Evolutionary conservation across 148 eudicot species (phyloP).

Genomic region (Heliamphora exappendiculata): DNA sequence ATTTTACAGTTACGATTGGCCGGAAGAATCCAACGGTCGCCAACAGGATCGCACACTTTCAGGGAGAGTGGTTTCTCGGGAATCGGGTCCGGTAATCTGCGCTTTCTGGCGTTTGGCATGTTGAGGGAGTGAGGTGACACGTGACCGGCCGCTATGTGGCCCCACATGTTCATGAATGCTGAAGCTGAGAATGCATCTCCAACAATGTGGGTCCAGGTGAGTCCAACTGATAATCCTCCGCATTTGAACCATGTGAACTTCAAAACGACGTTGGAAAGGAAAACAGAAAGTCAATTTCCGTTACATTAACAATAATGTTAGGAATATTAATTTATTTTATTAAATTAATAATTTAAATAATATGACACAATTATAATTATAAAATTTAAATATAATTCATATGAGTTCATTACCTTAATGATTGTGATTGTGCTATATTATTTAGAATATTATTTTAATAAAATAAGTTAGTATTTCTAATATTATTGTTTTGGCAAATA

Average conservation of each 20-base stretch:
- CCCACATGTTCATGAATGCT: constrained; percentile 54
- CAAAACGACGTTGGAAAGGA: neutral
- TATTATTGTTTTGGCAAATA: too few relatives aligned
- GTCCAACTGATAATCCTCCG: constrained; percentile 68
- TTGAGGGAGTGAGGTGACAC: constrained; percentile 11
- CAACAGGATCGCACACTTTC: constrained; percentile 45
- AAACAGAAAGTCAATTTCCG: neutral
- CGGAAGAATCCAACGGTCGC: constrained; percentile 38
- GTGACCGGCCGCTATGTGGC: constrained; percentile 29
- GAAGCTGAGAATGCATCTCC: constrained; percentile 66
- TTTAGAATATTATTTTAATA: too few relatives aligned
- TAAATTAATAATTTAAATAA: too few relatives aligned
- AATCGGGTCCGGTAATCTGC: constrained; percentile 7
- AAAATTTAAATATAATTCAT: too few relatives aligned
- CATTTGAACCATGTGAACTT: constrained; percentile 69
- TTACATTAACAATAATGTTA: too few relatives aligned
- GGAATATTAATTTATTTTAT: too few relatives aligned
- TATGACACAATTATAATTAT: too few relatives aligned
- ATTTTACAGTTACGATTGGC: constrained; percentile 28
- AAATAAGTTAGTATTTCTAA: too few relatives aligned
- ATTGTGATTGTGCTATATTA: too few relatives aligned
- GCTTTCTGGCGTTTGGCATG: constrained; percentile 7
- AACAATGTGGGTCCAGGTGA: constrained; percentile 83
- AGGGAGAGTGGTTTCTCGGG: constrained; percentile 25
- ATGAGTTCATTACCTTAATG: too few relatives aligned